These are phyloP conservation scores for Ogataea degrootiae DNA, from an alignment of 805 yeast species.

Conservation along the genomic window DNA sequence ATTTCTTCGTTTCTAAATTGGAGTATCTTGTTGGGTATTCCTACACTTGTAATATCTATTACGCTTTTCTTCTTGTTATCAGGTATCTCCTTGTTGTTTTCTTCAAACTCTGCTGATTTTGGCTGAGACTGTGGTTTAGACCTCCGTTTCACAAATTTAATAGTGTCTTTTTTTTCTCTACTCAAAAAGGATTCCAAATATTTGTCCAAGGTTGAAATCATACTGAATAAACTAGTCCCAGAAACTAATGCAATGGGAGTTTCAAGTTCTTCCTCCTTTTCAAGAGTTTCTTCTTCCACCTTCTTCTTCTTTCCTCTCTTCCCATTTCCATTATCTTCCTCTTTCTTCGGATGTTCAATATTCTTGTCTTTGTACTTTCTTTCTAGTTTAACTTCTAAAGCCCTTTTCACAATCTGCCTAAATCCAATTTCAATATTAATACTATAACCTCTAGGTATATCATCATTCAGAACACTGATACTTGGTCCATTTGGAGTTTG, in stretches of 20 bases:
- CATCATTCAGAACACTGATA: conserved; percentile 55
- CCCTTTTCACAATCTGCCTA: conserved; percentile 37
- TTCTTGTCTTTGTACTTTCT: conserved; percentile 11
- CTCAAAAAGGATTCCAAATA: conserved; percentile 55
- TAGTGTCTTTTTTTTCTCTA: conserved; percentile 54
- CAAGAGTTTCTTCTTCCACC: conserved; percentile 3
- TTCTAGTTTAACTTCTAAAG: conserved; percentile 29
- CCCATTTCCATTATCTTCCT: conserved; percentile 2
- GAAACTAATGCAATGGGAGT: conserved; percentile 31
- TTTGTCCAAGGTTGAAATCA: conserved; percentile 50
- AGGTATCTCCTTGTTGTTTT: conserved; percentile 1
- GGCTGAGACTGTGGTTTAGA: conserved; percentile 11
- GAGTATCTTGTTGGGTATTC: background rate
- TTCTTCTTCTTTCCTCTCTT: conserved; percentile 13
- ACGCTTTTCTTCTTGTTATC: conserved; percentile 4
- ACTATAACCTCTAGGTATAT: conserved; percentile 66
- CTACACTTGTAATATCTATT: background rate
- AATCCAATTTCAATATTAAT: conserved; percentile 66
- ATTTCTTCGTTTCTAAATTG: conserved; percentile 21
- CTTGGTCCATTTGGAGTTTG: conserved; percentile 34
- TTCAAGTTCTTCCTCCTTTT: background rate
- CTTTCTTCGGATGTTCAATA: background rate
- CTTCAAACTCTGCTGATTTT: background rate
- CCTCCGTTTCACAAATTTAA: conserved; percentile 47
- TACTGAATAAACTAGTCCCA: conserved; percentile 50